Evolutionary conservation across 331 rosid genomes (phyloP).

Genomic region (Acacia concinna): DNA sequence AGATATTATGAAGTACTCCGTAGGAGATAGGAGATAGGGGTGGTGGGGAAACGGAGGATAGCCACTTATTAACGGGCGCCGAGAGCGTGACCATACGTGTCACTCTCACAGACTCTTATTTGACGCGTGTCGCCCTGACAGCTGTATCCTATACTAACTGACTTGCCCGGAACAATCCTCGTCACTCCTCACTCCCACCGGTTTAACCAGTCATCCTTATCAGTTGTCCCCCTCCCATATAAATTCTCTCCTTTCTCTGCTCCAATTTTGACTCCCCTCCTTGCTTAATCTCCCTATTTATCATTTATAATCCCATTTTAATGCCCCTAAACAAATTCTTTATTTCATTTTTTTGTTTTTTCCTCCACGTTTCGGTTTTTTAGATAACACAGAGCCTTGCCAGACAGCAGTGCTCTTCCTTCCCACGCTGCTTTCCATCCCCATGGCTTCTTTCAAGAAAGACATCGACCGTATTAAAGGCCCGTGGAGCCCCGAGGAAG

Average conservation of each 20-base stretch:
- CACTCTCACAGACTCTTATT: constrained; percentile 12
- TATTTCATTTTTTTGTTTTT: neutral
- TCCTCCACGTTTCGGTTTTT: neutral
- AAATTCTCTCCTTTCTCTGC: constrained; percentile 13
- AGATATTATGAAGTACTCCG: neutral
- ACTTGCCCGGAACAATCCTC: constrained; percentile 53
- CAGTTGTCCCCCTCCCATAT: constrained; percentile 42
- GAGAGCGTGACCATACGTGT: constrained; percentile 55
- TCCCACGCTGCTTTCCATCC: neutral
- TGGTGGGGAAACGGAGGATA: neutral
- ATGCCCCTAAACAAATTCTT: neutral
- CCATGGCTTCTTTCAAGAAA: constrained; percentile 57
- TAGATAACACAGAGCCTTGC: neutral
- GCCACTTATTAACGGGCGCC: constrained; percentile 10
- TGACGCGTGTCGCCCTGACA: constrained; percentile 70
- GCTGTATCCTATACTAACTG: constrained; percentile 67
- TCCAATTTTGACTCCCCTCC: neutral
- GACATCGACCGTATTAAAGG: constrained; percentile 75
- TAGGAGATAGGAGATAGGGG: too few relatives aligned
- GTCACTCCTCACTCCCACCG: constrained; percentile 41
- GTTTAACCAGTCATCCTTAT: constrained; percentile 47
- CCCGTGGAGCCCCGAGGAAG: constrained; percentile 92
- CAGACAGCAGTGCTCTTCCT: neutral
- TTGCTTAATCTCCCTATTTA: neutral
- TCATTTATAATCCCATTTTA: neutral